Percentiles rank a stretch among this genome's conserved stretches.
Evolutionary conservation across 108 stramenopile species (phyloP).

Genomic region (Cyclotella choctawhatcheeana): DNA sequence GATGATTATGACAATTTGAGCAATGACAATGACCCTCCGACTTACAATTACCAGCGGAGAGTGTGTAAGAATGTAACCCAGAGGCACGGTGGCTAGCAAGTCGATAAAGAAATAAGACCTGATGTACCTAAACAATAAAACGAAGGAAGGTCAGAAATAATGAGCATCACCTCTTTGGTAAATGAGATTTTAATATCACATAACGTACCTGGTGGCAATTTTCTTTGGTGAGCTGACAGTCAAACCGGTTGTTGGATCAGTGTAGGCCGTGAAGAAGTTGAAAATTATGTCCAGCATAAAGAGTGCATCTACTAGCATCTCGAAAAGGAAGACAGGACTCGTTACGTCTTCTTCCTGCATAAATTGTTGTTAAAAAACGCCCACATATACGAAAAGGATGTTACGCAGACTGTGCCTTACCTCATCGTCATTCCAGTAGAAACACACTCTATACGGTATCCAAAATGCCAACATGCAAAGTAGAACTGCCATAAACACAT

Average conservation of each 20-base stretch:
- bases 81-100: slow-evolving; percentile 38
- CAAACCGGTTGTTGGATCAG: slow-evolving; percentile 1
- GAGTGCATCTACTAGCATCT: slow-evolving; percentile 16
- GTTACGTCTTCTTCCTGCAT: slow-evolving; percentile 22
- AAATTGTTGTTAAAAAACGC: not conserved
- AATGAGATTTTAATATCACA: too few species aligned
- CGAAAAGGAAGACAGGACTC: slow-evolving; percentile 18
- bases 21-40: too few species aligned
- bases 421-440: slow-evolving; percentile 26
- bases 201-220: too few species aligned
- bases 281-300: slow-evolving; percentile 46
- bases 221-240: slow-evolving; percentile 13
- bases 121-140: slow-evolving; percentile 27
- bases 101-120: slow-evolving; percentile 45
- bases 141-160: too few species aligned
- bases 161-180: too few species aligned
- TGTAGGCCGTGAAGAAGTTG: slow-evolving; percentile 47
- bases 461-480: slow-evolving; percentile 36
- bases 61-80: slow-evolving; percentile 28
- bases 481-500: slow-evolving; percentile 17
- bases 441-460: slow-evolving; percentile 42
- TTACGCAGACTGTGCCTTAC: not conserved
- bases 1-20: too few species aligned
- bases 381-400: not conserved
- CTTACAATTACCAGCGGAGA: not conserved